phyloP scores from a whole-genome alignment of 2,329 filamentous ascomycete species.

The Claviceps sp. region DNA sequence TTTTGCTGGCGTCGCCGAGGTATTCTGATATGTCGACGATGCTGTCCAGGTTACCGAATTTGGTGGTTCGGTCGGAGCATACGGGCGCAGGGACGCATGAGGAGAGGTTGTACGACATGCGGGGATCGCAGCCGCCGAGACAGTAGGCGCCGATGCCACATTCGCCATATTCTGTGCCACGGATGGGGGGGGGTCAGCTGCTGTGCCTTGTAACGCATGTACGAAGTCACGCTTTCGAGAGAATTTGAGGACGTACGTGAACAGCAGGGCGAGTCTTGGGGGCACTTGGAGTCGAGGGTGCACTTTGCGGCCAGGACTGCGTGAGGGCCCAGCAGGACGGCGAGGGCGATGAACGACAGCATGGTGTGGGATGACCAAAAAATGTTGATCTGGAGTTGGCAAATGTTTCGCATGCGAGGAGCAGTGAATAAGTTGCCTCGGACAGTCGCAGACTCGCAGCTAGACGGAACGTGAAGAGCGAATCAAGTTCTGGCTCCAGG shows the following conservation, averaged over 20 bases:
- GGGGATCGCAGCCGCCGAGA: constrained; percentile 85
- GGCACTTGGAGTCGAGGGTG: constrained; percentile 47
- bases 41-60: constrained; percentile 55
- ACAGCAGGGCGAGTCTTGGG: constrained; percentile 60
- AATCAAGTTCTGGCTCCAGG: too few species aligned
- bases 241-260: constrained; percentile 47
- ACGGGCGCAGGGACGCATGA: constrained; percentile 75
- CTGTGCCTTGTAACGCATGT: background rate
- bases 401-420: too few species aligned
- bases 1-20: constrained; percentile 64
- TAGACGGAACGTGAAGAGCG: too few species aligned
- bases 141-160: constrained; percentile 93
- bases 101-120: constrained; percentile 68
- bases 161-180: constrained; percentile 63
- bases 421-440: too few species aligned
- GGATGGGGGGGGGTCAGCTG: constrained; percentile 7
- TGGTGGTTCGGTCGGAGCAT: constrained; percentile 63
- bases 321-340: constrained; percentile 19
- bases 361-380: constrained; percentile 10
- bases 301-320: constrained; percentile 26
- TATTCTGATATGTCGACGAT: constrained; percentile 66
- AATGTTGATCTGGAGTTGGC: background rate
- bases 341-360: constrained; percentile 18
- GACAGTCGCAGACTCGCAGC: too few species aligned
- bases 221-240: background rate